Evolutionary conservation across 768 basidiomycete species (phyloP).

Genomic region (button mushroom (Agaricus bisporus)): DNA sequence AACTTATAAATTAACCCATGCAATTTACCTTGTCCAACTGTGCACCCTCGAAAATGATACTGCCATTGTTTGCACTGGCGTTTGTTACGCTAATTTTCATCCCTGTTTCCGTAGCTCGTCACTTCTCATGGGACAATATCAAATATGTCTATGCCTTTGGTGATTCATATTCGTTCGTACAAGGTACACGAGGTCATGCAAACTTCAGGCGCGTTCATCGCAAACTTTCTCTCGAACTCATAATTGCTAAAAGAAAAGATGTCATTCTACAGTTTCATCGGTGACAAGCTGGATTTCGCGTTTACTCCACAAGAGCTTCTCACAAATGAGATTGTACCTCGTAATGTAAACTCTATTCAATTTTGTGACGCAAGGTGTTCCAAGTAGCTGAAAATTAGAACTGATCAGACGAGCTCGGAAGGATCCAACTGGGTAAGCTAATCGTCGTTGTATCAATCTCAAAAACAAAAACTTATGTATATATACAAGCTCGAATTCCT

Average conservation of each 20-base stretch:
- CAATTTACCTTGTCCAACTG: no score
- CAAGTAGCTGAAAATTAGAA: background rate
- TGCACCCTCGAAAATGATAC: background rate
- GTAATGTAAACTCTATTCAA: slow-evolving; percentile 26
- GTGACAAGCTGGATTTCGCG: slow-evolving; percentile 33
- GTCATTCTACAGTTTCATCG: slow-evolving; percentile 35
- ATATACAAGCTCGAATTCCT: slow-evolving; percentile 40
- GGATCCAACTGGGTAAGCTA: slow-evolving; percentile 44
- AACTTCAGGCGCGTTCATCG: slow-evolving; percentile 37
- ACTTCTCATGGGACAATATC: slow-evolving; percentile 3
- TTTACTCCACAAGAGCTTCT: slow-evolving; percentile 38
- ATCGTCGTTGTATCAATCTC: background rate
- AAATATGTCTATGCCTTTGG: slow-evolving; percentile 48
- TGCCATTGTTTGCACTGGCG: no score
- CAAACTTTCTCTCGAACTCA: background rate
- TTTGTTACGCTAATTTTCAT: background rate
- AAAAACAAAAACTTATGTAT: background rate
- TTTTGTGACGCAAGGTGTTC: no score
- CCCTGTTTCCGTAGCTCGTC: background rate
- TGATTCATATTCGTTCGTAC: slow-evolving; percentile 51
- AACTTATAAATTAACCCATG: background rate
- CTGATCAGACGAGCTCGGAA: slow-evolving; percentile 43
- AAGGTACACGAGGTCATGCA: slow-evolving; percentile 39
- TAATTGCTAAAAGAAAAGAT: background rate
- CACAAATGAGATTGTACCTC: slow-evolving; percentile 36